Evolutionary conservation across 345 rosid genomes (phyloP), one percentile per base, ranked within the genome.

Genomic region (Cochlearia excelsa): DNA sequence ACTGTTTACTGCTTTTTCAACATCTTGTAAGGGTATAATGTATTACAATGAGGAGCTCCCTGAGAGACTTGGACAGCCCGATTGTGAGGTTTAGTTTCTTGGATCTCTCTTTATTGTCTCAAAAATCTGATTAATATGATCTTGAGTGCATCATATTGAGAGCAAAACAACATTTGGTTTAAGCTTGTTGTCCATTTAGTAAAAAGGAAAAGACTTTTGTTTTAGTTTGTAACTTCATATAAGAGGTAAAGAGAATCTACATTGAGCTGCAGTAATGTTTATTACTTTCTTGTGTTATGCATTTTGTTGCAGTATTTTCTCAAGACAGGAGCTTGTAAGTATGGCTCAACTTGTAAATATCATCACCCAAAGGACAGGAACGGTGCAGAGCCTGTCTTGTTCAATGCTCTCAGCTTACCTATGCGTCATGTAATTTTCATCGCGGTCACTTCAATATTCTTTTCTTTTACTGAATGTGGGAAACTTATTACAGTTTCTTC

Each of bases 281-380:
- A 51, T 33, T 6, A 52, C 26, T 67, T 52, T 4, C 27, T 45
- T 31, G 43, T 67, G 6, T 51, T 0, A 39, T 26, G 51, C 44
- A 2, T 42, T 7, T 56, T 6, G 41, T 64, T 73, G 76, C 86
- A 87, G 92, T 85, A 82, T 70, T 87, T 74, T 79, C 53, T 87
- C 30, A 87, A 83, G 83, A 87, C 92, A 46, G 92, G 95, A 51
- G 84, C 90, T 45, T 87, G 92, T 82, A 85, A 84, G 67, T 87
- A 83, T 44, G 95, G 95, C 30, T 42, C 87, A 29, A 85, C 86
- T 26, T 87, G 95, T 80, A 87, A 87, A 75, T 87, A 81, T 75
- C 91, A 87, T 69, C 95, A 87, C 67, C 89, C 95, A 57, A 87
- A 82, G 66, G 89, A 86, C 67, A 78, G 95, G 75, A 84, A 84